These are phyloP conservation scores for Agrostemma githago DNA, from an alignment of 148 eudicot genomes.

Conservation along the genomic window DNA sequence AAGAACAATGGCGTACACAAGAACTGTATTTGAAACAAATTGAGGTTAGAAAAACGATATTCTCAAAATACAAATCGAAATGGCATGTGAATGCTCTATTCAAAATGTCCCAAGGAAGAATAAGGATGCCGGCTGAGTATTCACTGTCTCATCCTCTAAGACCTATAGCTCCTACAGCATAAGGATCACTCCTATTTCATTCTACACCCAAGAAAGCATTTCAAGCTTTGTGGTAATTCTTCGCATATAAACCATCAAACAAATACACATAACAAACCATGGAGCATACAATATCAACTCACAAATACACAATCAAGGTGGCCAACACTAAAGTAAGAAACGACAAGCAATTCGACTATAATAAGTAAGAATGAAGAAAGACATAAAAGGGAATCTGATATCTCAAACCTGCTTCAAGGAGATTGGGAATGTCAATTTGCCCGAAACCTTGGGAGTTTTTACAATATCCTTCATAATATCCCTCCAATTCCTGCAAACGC, in stretches of 20 bases:
- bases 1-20: background rate
- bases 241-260: background rate
- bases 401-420: conserved; percentile 82
- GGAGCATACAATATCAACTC: background rate
- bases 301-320: background rate
- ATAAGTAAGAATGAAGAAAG: conserved; percentile 12
- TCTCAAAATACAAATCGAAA: background rate
- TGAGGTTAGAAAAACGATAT: background rate
- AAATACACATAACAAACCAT: background rate
- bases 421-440: conserved; percentile 80
- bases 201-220: background rate
- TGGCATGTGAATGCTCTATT: background rate
- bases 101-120: background rate
- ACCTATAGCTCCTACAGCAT: background rate
- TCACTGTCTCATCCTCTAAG: background rate
- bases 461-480: conserved; percentile 76
- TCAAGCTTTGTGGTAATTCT: background rate
- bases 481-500: conserved; percentile 92
- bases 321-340: background rate
- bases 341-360: background rate
- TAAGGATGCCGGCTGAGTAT: background rate
- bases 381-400: background rate
- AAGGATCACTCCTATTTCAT: background rate
- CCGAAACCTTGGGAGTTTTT: conserved; percentile 51
- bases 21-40: background rate